phyloP scores from a whole-genome alignment of 2,329 filamentous ascomycete species.

The Coniella lustricola region DNA sequence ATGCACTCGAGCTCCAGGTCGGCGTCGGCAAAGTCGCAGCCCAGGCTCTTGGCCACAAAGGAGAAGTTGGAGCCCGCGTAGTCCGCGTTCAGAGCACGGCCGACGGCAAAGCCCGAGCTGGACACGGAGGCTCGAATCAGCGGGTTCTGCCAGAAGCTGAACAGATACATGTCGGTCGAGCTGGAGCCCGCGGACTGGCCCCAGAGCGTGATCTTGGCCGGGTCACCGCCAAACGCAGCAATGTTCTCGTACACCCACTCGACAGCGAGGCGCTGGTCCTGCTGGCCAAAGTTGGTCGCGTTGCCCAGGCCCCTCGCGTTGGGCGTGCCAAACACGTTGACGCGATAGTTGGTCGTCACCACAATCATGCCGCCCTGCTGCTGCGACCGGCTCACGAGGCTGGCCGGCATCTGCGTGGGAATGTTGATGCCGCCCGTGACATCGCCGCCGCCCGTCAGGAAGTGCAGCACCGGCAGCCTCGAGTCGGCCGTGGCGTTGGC shows the following conservation, averaged over 20 bases:
- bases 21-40: slow-evolving; percentile 21
- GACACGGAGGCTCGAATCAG: slow-evolving; percentile 15
- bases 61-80: slow-evolving; percentile 22
- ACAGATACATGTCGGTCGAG: slow-evolving; percentile 20
- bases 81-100: slow-evolving; percentile 10
- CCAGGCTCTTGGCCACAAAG: slow-evolving; percentile 24
- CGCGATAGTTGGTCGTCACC: slow-evolving; percentile 28
- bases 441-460: slow-evolving; percentile 9
- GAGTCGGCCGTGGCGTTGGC: slow-evolving; percentile 28
- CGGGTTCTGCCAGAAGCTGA: slow-evolving; percentile 22
- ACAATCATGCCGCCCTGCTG: slow-evolving; percentile 28
- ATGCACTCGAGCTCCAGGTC: slow-evolving; percentile 24
- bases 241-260: slow-evolving; percentile 34
- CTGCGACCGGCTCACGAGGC: slow-evolving; percentile 33
- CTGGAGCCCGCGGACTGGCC: slow-evolving; percentile 22
- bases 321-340: slow-evolving; percentile 23
- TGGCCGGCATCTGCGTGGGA: slow-evolving; percentile 32
- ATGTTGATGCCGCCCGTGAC: slow-evolving; percentile 28
- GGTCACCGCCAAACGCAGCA: slow-evolving; percentile 33
- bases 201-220: slow-evolving; percentile 28
- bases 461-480: slow-evolving; percentile 9
- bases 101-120: slow-evolving; percentile 17
- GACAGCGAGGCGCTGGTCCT: slow-evolving; percentile 20
- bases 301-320: slow-evolving; percentile 20
- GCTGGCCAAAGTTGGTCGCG: slow-evolving; percentile 13